A percentile compares a stretch with the other conserved stretches of the same genome.
phyloP scores from a whole-genome alignment of 495 filamentous ascomycete species.

The Articulospora tetracladia region DNA sequence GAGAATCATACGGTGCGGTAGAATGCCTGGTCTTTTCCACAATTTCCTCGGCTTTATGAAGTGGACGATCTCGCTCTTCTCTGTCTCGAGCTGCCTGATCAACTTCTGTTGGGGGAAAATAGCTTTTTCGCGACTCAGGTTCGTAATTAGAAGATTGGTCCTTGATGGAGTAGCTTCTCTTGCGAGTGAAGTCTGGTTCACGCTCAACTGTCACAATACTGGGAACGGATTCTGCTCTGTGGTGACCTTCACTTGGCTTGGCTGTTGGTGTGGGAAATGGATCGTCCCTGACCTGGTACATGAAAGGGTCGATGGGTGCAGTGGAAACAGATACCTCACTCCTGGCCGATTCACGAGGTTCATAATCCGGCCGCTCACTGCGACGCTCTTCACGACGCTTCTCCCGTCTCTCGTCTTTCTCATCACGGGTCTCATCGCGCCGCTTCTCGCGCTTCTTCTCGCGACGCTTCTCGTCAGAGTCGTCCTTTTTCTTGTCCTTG shows the following conservation, averaged over 20 bases:
- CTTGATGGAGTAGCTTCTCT: slow-evolving; percentile 21
- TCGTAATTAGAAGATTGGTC: slow-evolving; percentile 17
- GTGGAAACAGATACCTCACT: slow-evolving; percentile 15
- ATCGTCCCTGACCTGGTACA: slow-evolving; percentile 45
- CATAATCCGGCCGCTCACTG: slow-evolving; percentile 23
- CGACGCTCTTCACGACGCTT: slow-evolving; percentile 26
- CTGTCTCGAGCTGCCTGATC: slow-evolving; percentile 13
- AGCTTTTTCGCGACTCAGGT: slow-evolving; percentile 7
- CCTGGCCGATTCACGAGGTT: slow-evolving; percentile 9
- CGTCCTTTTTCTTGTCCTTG: slow-evolving; percentile 13
- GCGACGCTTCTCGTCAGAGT: slow-evolving; percentile 14
- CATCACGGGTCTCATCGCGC: slow-evolving; percentile 23
- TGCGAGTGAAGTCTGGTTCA: slow-evolving; percentile 36
- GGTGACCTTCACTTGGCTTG: slow-evolving; percentile 15
- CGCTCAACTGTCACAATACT: slow-evolving; percentile 41
- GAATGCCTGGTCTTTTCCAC: slow-evolving; percentile 32
- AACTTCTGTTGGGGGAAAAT: slow-evolving; percentile 3
- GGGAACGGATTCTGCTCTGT: slow-evolving; percentile 26
- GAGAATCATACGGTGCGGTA: slow-evolving; percentile 33
- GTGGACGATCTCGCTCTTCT: slow-evolving; percentile 23
- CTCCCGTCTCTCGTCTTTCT: slow-evolving; percentile 21
- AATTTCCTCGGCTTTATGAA: slow-evolving; percentile 31
- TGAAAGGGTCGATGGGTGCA: slow-evolving; percentile 42
- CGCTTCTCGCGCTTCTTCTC: slow-evolving; percentile 23
- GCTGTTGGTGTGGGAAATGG: slow-evolving; percentile 37